Evolutionary conservation across 2,329 filamentous ascomycete species (phyloP).

Genomic region (Aspergillus tanneri): DNA sequence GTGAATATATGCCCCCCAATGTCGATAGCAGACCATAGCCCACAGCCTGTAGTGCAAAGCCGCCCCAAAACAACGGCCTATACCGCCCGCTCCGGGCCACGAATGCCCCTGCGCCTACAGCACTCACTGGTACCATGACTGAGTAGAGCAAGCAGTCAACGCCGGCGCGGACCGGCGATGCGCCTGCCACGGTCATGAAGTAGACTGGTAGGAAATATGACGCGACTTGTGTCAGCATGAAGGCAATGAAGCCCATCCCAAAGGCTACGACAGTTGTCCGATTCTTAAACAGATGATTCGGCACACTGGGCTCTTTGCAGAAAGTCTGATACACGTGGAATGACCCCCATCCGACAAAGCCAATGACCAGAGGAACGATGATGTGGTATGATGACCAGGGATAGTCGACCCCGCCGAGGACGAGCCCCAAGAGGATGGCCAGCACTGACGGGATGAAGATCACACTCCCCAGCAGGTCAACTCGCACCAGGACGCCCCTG

Average conservation of each 20-base stretch:
- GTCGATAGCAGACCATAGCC: neutral
- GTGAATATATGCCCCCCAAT: no score
- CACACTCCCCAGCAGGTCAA: constrained; percentile 30
- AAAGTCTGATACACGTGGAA: constrained; percentile 18
- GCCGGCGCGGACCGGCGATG: neutral
- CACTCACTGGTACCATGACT: neutral
- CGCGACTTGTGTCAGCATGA: neutral
- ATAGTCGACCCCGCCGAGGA: constrained; percentile 29
- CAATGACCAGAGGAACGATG: constrained; percentile 28
- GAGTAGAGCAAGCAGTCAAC: neutral
- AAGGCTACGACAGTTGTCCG: neutral
- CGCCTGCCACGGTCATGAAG: neutral
- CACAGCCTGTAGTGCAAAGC: neutral
- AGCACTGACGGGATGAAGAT: constrained; percentile 28
- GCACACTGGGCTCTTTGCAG: neutral
- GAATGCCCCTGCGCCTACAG: neutral
- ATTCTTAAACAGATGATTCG: neutral
- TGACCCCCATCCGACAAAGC: constrained; percentile 19
- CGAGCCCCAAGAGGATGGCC: constrained; percentile 29
- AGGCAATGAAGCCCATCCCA: neutral
- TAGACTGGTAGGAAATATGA: neutral
- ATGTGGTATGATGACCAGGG: constrained; percentile 30
- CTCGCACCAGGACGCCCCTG: constrained; percentile 9
- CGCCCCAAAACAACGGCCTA: neutral
- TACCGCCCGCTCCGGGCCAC: neutral